phyloP scores from a whole-genome alignment of 2,329 filamentous ascomycete species.

The Colletotrichum scovillei region DNA sequence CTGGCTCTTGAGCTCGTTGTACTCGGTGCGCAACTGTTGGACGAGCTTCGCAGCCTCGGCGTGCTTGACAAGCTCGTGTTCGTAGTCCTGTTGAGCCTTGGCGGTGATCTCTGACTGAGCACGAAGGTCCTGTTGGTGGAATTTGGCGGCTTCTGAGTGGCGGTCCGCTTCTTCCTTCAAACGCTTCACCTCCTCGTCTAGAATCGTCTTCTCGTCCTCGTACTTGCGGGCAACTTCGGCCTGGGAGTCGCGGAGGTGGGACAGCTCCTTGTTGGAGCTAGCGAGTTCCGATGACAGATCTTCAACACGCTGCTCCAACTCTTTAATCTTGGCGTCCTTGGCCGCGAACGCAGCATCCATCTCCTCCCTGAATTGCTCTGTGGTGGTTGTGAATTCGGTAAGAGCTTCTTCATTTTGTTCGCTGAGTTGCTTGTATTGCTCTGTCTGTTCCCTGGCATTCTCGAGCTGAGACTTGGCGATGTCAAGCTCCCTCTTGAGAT shows the following conservation, averaged over 20 bases:
- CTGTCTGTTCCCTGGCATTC: conserved; percentile 81
- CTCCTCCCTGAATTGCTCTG: conserved; percentile 90
- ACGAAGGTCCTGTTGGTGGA: conserved; percentile 91
- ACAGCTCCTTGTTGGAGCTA: conserved; percentile 84
- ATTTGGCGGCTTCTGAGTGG: conserved; percentile 81
- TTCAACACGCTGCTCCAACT: conserved; percentile 85
- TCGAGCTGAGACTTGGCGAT: conserved; percentile 84
- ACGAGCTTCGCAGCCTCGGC: conserved; percentile 92
- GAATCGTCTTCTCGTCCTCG: conserved; percentile 83
- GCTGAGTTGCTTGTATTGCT: conserved; percentile 90
- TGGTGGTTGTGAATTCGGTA: conserved; percentile 79
- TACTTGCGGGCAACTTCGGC: conserved; percentile 77
- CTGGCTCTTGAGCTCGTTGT: conserved; percentile 85
- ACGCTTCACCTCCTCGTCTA: conserved; percentile 82
- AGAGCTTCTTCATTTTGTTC: conserved; percentile 90
- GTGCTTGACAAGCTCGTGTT: conserved; percentile 93
- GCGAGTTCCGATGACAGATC: conserved; percentile 86
- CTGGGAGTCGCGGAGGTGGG: conserved; percentile 81
- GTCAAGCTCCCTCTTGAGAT: conserved; percentile 89
- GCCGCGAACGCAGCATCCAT: conserved; percentile 80
- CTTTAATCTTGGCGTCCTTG: conserved; percentile 83
- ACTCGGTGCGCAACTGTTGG: conserved; percentile 81
- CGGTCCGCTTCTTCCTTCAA: conserved; percentile 87
- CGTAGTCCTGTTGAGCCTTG: conserved; percentile 94
- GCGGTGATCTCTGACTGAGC: conserved; percentile 94